A percentile compares a stretch with the other conserved stretches of the same genome.
These are phyloP conservation scores for Umbelopsis ramanniana DNA, from an alignment of 192 early-diverging fungal genomes.

Conservation along the genomic window DNA sequence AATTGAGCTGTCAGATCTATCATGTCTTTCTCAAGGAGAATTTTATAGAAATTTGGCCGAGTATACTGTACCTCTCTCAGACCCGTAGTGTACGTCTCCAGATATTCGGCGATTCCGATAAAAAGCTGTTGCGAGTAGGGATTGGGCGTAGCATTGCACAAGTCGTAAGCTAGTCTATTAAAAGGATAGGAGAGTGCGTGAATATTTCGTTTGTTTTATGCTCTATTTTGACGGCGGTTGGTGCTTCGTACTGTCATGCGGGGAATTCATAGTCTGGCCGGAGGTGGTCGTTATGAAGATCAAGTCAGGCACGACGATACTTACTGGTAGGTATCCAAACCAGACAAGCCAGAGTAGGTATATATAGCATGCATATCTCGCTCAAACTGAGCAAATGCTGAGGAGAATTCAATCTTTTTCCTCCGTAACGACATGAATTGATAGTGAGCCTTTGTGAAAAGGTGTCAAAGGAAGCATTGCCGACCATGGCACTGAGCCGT, in stretches of 20 bases:
- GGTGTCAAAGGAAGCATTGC: neutral
- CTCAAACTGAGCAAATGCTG: constrained; percentile 51
- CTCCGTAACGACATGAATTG: constrained; percentile 55
- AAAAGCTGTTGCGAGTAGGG: constrained; percentile 71
- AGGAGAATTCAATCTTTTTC: constrained; percentile 56
- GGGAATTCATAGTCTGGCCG: neutral
- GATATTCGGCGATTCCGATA: constrained; percentile 65
- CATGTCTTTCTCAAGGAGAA: neutral
- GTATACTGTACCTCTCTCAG: constrained; percentile 51
- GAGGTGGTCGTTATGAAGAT: too few relatives aligned
- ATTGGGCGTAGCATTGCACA: constrained; percentile 77
- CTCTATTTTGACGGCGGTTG: neutral
- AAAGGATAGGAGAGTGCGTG: neutral
- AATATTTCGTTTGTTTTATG: neutral
- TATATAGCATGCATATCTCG: constrained; percentile 56
- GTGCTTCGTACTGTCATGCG: neutral
- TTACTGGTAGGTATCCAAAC: constrained; percentile 79
- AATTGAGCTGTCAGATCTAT: neutral
- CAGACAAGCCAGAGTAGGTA: constrained; percentile 58
- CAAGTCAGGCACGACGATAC: constrained; percentile 21
- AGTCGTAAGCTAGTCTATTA: constrained; percentile 73
- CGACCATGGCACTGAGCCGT: neutral
- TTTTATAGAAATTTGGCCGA: neutral
- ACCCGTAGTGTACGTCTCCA: constrained; percentile 59
- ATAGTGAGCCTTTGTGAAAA: neutral